Evolutionary conservation across 2,329 filamentous ascomycete genomes (phyloP).

Genomic region (Didymella segeticola): DNA sequence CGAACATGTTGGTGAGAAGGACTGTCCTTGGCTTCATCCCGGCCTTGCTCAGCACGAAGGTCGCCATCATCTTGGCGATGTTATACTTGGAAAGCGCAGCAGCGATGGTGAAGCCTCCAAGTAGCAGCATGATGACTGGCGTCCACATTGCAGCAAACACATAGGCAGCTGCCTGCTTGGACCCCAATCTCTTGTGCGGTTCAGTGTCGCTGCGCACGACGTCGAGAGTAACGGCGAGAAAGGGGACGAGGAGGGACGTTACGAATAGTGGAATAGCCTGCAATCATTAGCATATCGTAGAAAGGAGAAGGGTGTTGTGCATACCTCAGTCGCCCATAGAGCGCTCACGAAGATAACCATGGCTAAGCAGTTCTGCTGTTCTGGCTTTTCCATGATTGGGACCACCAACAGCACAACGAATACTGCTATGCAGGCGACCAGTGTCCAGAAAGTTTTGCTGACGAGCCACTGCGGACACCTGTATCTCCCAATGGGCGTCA

Average conservation of each 20-base stretch:
- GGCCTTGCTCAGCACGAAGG: conserved; percentile 93
- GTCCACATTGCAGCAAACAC: conserved; percentile 99
- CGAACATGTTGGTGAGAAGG: conserved; percentile 97
- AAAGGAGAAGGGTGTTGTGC: not conserved
- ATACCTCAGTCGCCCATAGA: conserved; percentile 92
- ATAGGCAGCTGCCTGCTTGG: conserved; percentile 80
- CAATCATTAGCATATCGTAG: conserved; percentile 22
- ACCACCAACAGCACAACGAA: conserved; percentile 77
- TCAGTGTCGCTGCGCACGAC: conserved; percentile 81
- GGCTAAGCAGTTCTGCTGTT: conserved; percentile 95
- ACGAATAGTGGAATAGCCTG: conserved; percentile 96
- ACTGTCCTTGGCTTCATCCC: conserved; percentile 90
- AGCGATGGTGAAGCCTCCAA: conserved; percentile 95
- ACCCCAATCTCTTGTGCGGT: conserved; percentile 73
- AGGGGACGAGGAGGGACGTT: conserved; percentile 91
- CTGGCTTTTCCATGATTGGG: conserved; percentile 82
- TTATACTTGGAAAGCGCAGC: conserved; percentile 96
- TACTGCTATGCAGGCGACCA: conserved; percentile 72
- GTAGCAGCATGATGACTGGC: conserved; percentile 95
- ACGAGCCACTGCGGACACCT: conserved; percentile 81
- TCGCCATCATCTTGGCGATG: conserved; percentile 96
- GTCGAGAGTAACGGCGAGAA: conserved; percentile 84
- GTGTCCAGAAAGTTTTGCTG: conserved; percentile 78
- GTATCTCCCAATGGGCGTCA: conserved; percentile 81
- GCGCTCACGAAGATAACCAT: conserved; percentile 93